Base-by-base conservation (phyloP, 345 rosid species). In the Litchi chinensis region DNA sequence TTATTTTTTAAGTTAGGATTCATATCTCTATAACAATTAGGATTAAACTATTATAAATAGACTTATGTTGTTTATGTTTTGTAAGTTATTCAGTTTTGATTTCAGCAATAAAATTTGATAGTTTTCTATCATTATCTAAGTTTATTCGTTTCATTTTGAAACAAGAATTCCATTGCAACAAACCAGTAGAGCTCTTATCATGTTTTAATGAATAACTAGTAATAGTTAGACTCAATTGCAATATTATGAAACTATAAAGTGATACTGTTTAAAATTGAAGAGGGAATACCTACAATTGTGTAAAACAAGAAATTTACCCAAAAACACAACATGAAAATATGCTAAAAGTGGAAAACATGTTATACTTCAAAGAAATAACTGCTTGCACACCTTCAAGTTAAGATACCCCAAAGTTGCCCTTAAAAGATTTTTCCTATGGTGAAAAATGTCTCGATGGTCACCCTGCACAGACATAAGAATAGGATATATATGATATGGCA, bases 341-440 rank as follows among this genome's bases (percentile, higher is more conserved):
- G 22, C 21, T 21, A 57, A 50, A 50, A 54, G 8, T 60, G 4
- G 65, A 79, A 44, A 68, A 43, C 63, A 43, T 48, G 40, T 46
- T 15, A 68, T 32, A 74, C 41, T 28, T 43, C 67, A 16, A 74
- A 46, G 78, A 79, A 71, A 67, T 59, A 32, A 37, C 41, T 57
- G 26, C 59, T 76, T 79, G 84, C 88, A 80, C 64, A 95, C 99
- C 97, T 92, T 91, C 88, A 81, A 85, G 79, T 79, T 89, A 68
- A 92, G 79, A 65, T 82, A 82, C 73, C 82, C 85, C 86, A 93
- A 84, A 74, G 87, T 81, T 79, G 90, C 86, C 79, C 91, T 84
- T 68, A 93, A 86, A 46, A 95, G 87, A 85, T 87, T 91, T 81
- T 88, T 93, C 86, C 98, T 87, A 28, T 89, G 90, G 86, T 91